Evolutionary conservation across 2,329 filamentous ascomycete genomes (phyloP).

Genomic region (Chalara sp.): DNA sequence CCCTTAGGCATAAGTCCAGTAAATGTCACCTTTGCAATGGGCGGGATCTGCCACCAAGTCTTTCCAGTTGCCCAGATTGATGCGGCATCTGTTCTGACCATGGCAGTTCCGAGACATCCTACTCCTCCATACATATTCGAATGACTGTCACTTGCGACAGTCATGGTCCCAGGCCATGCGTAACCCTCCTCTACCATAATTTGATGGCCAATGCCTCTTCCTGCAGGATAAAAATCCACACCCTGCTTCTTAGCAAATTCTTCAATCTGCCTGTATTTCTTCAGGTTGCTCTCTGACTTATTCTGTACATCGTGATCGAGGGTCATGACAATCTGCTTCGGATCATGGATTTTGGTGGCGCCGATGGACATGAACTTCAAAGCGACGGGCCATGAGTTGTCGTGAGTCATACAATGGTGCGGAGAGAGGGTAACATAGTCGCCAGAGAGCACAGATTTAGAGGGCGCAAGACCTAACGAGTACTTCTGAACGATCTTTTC

Average conservation of each 20-base stretch:
- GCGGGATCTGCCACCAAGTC: conserved; percentile 88
- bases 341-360: conserved; percentile 65
- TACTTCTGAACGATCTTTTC: conserved; percentile 90
- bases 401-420: conserved; percentile 76
- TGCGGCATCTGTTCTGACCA: conserved; percentile 84
- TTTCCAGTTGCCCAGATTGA: conserved; percentile 75
- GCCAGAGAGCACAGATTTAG: conserved; percentile 69
- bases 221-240: conserved; percentile 70
- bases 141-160: conserved; percentile 73
- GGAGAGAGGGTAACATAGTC: conserved; percentile 78
- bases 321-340: conserved; percentile 71
- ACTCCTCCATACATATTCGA: conserved; percentile 80
- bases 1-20: conserved; percentile 69
- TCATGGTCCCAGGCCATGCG: conserved; percentile 79
- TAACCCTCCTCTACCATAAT: conserved; percentile 83
- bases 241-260: conserved; percentile 75
- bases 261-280: conserved; percentile 78
- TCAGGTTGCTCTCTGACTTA: conserved; percentile 67
- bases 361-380: conserved; percentile 78
- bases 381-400: conserved; percentile 73
- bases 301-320: conserved; percentile 89
- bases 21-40: conserved; percentile 73
- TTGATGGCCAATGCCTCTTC: conserved; percentile 82
- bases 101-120: conserved; percentile 67
- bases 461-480: conserved; percentile 65